Evolutionary conservation across 768 basidiomycete genomes (phyloP).

Genomic region (Ramaria sp.): DNA sequence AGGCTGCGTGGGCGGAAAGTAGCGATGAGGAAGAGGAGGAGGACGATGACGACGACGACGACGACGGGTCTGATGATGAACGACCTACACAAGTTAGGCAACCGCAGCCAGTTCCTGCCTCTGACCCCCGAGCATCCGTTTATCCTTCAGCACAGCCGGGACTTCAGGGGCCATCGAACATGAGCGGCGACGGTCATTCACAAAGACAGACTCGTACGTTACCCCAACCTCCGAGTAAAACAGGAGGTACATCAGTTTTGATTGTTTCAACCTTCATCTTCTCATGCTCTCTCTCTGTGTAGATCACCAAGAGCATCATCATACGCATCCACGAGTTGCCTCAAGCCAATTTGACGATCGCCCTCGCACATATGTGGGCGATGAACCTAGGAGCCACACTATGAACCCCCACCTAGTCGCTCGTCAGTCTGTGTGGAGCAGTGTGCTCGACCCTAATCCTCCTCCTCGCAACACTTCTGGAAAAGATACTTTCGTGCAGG

Average conservation of each 20-base stretch:
- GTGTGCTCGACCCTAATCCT: conserved; percentile 66
- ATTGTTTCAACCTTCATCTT: not conserved
- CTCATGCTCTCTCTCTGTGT: not conserved
- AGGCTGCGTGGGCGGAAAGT: conserved; percentile 49
- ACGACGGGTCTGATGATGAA: conserved; percentile 10
- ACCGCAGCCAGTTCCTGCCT: conserved; percentile 3
- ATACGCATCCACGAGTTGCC: conserved; percentile 17
- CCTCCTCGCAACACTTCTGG: conserved; percentile 23
- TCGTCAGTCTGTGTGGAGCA: conserved; percentile 77
- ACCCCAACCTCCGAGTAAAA: conserved; percentile 1
- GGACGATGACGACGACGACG: conserved; percentile 49
- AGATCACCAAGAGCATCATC: not conserved
- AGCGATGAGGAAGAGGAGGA: conserved; percentile 79
- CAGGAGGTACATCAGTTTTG: not conserved
- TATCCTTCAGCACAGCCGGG: conserved; percentile 9
- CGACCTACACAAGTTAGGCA: not conserved
- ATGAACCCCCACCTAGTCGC: conserved; percentile 37
- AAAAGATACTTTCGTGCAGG: conserved; percentile 54
- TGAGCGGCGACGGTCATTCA: not conserved
- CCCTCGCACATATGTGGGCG: conserved; percentile 38
- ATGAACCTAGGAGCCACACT: conserved; percentile 21
- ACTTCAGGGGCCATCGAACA: not conserved
- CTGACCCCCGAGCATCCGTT: conserved; percentile 4
- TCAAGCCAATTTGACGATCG: conserved; percentile 44
- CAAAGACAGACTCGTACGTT: not conserved